Base-by-base conservation (phyloP, 2,329 filamentous ascomycete species). In the Ceratocystis papillata region DNA sequence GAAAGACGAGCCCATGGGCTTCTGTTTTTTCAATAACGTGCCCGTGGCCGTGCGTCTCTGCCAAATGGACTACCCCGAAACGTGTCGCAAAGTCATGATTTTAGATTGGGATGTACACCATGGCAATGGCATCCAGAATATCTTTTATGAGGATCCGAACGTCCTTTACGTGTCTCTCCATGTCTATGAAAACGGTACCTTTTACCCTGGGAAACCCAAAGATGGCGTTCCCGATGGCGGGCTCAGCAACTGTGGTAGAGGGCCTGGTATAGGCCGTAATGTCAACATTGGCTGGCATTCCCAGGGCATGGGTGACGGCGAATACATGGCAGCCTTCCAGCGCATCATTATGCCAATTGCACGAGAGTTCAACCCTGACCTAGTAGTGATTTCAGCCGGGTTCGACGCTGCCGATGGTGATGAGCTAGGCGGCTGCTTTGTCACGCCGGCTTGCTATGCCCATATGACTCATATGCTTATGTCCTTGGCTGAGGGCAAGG, bases 391-490 rank as follows among this genome's bases (percentile, higher is more conserved):
- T 67, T 94, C 94, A 22, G 91, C 94, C 53, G 94, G 94, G 0
- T 99, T 99, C 71, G 94, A 99, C 74, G 94, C 94, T 17, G 94
- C 94, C 0, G 89, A 89, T 69, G 94, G 94, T 12, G 94, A 99
- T 74, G 87, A 94, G 72, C 82, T 99, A 1, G 94, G 94, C 63
- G 90, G 89, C 41, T 99, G 94, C 74, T 93, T 90, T 72, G 94
- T 99, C 4, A 88, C 91, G 0, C 94, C 94, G 0, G 78, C 86
- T 3, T 96, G 94, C 73, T 99, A 97, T 73, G 90, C 92, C 15
- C 93, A 99, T 73, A 97, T 99, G 94, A 97, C 94, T 17, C 91
- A 96, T 73, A 96, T 97, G 93, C 83, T 99, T 61, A 97, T 96
- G 92, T 91, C 90, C 1, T 80, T 99, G 22, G 93, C 94, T 0